These are phyloP conservation scores for Phylloporus scabripes DNA, from an alignment of 768 basidiomycete genomes.

Conservation along the genomic window DNA sequence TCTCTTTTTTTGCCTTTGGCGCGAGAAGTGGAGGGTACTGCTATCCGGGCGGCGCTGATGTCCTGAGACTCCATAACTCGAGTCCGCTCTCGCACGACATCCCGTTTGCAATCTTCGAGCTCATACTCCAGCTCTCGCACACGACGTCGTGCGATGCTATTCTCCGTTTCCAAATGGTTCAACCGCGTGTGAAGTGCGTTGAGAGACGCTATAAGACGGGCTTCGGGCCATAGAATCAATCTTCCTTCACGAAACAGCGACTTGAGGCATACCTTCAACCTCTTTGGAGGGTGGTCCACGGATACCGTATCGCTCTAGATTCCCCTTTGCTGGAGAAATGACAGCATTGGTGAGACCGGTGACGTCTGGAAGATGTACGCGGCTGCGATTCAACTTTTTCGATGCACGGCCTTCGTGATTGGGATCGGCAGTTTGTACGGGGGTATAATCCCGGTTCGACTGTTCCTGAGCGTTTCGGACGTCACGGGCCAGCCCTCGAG, in stretches of 20 bases:
- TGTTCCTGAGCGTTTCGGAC: constrained; percentile 40
- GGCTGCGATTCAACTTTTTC: constrained; percentile 30
- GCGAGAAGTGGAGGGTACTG: constrained; percentile 19
- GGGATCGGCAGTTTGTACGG: constrained; percentile 1
- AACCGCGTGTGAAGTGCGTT: constrained; percentile 63
- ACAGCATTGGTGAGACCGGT: constrained; percentile 80
- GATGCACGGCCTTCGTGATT: constrained; percentile 8
- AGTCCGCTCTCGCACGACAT: constrained; percentile 66
- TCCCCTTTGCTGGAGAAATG: constrained; percentile 60
- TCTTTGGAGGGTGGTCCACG: constrained; percentile 47
- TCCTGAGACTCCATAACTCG: constrained; percentile 52
- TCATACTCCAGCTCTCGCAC: constrained; percentile 87
- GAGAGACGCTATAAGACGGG: constrained; percentile 56
- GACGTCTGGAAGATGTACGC: constrained; percentile 70
- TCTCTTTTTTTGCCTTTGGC: constrained; percentile 32
- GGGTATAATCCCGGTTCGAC: constrained; percentile 7
- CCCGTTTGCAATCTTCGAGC: constrained; percentile 76
- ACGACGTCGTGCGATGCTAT: constrained; percentile 70
- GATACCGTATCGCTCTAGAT: constrained; percentile 47
- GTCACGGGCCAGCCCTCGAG: constrained; percentile 50
- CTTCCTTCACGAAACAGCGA: background rate
- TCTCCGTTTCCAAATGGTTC: constrained; percentile 72
- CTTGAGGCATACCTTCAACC: constrained; percentile 48
- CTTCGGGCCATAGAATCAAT: constrained; percentile 31
- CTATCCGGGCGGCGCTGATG: constrained; percentile 10